Conservation (phyloP, 495 filamentous ascomycete genomes). For the Cenococcum geophilum region DNA sequence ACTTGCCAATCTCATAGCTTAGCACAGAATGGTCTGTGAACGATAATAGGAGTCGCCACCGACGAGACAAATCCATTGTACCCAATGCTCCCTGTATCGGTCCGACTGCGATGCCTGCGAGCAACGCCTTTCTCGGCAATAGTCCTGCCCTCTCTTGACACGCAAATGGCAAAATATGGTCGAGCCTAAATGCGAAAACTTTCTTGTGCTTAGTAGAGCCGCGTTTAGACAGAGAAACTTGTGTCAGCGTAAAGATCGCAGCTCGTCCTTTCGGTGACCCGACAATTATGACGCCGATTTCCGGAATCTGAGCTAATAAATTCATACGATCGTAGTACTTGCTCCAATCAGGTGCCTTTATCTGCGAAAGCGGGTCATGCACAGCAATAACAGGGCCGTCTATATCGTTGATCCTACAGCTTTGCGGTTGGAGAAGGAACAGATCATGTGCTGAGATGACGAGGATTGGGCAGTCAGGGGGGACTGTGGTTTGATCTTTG, state of each 20-base stretch:
- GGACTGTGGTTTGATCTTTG: neutral
- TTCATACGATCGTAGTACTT: conserved; percentile 58
- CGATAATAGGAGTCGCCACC: neutral
- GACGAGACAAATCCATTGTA: neutral
- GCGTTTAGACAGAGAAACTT: conserved; percentile 9
- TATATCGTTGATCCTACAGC: neutral
- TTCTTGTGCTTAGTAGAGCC: conserved; percentile 33
- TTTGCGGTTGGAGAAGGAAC: conserved; percentile 29
- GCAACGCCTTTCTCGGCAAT: conserved; percentile 44
- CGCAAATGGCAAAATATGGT: conserved; percentile 29
- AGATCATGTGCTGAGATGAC: conserved; percentile 23
- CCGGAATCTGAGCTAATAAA: conserved; percentile 68
- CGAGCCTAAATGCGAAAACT: conserved; percentile 47
- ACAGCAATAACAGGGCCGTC: conserved; percentile 6
- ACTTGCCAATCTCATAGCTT: conserved; percentile 2
- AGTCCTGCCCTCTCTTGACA: conserved; percentile 44
- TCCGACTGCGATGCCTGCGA: conserved; percentile 49
- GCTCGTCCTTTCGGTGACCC: conserved; percentile 70
- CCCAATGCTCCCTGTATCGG: conserved; percentile 51
- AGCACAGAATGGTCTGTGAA: neutral
- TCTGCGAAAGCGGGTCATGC: conserved; percentile 12
- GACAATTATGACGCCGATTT: conserved; percentile 66
- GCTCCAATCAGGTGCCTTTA: neutral
- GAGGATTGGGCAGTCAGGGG: conserved; percentile 24
- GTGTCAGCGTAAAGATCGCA: conserved; percentile 65